A percentile compares a stretch with the other conserved stretches of the same genome.
phyloP scores from a whole-genome alignment of 495 filamentous ascomycete species.

The Pyrenula aspistea region DNA sequence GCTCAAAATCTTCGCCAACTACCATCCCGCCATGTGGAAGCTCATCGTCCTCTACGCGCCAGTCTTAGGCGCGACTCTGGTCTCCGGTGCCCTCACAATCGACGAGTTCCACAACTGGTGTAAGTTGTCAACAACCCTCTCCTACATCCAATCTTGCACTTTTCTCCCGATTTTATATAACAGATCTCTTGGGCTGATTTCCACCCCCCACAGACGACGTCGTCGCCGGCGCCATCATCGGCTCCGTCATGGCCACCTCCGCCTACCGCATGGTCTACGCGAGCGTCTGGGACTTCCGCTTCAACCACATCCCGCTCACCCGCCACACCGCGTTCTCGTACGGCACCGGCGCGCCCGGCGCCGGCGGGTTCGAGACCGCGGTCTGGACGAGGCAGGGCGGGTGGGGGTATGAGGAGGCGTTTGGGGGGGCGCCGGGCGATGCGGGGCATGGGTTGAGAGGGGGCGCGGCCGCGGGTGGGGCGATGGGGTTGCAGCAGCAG shows the following conservation, averaged over 20 bases:
- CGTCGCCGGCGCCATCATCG: conserved; percentile 42
- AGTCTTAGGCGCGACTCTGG: conserved; percentile 42
- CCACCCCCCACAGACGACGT: conserved; percentile 29
- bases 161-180: too few species aligned
- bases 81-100: conserved; percentile 47
- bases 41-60: conserved; percentile 43
- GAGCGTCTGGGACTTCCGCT: conserved; percentile 45
- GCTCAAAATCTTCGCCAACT: conserved; percentile 42
- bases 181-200: too few species aligned
- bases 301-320: conserved; percentile 26
- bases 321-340: conserved; percentile 35
- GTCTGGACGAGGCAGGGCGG: conserved; percentile 31
- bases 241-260: conserved; percentile 41
- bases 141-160: too few species aligned
- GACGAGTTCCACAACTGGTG: conserved; percentile 42
- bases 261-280: conserved; percentile 48
- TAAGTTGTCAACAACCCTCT: not conserved
- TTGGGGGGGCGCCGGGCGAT: not conserved
- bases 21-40: conserved; percentile 54
- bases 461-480: too few species aligned
- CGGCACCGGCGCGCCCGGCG: conserved; percentile 15
- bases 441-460: not conserved
- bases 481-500: too few species aligned
- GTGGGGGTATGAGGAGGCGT: conserved; percentile 20
- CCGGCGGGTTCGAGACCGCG: conserved; percentile 21